Evolutionary conservation across 129 eudicot species (phyloP).

Genomic region (Chrysanthemum lavandulifolium): DNA sequence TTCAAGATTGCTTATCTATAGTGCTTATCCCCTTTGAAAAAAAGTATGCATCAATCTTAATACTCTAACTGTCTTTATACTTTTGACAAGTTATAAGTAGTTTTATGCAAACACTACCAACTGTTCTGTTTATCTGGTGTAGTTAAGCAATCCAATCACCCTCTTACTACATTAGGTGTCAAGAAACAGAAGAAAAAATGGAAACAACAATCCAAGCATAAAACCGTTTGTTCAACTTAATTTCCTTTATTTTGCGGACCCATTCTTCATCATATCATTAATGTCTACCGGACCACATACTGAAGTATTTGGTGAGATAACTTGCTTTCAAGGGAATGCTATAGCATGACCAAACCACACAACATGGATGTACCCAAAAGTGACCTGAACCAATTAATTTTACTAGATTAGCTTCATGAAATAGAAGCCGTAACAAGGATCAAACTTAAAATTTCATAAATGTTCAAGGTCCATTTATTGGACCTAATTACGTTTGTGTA

Average conservation of each 20-base stretch:
- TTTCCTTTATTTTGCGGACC: conserved; percentile 3
- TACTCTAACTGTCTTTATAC: too few species aligned
- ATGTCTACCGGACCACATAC: conserved; percentile 5
- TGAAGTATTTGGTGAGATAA: conserved; percentile 6
- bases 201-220: conserved; percentile 11
- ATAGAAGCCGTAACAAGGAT: not conserved
- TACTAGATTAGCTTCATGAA: conserved; percentile 6
- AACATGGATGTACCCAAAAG: conserved; percentile 6
- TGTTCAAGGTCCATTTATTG: not conserved
- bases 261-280: conserved; percentile 6
- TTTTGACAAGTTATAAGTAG: too few species aligned
- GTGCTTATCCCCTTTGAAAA: too few species aligned
- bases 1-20: too few species aligned
- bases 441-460: not conserved
- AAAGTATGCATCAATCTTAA: too few species aligned
- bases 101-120: too few species aligned
- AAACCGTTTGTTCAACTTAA: not conserved
- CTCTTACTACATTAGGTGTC: too few species aligned
- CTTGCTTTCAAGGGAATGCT: not conserved
- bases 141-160: too few species aligned
- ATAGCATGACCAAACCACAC: conserved; percentile 1
- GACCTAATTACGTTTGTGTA: not conserved
- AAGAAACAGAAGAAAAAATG: too few species aligned
- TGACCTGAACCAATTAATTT: not conserved
- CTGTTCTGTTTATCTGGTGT: too few species aligned